Evolutionary conservation across 2,329 filamentous ascomycete genomes (phyloP), one percentile per base, ranked within the genome.

Genomic region (Ceratocystis cacaofunesta): DNA sequence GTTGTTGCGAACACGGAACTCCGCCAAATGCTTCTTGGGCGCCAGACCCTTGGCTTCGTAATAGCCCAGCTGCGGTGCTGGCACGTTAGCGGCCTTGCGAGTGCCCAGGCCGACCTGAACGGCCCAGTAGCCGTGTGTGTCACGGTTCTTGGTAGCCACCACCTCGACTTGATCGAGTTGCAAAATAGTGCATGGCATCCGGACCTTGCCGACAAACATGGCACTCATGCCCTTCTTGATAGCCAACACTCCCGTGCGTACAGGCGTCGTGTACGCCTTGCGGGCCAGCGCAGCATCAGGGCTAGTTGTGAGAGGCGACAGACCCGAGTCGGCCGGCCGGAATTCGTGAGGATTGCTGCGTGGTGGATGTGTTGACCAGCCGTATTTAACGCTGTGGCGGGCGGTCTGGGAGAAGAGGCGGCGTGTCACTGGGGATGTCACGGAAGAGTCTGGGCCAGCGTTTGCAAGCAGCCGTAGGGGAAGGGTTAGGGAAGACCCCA

Each of bases 191-290:
- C 91, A 96, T 22, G 92, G 82, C 67, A 86, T 88, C 69, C 92
- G 86, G 69, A 82, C 82, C 70, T 89, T 88, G 71, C 85, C 83
- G 72, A 91, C 86, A 80, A 88, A 97, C 69, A 96, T 77, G 68
- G 88, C 92, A 55, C 91, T 95, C 89, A 99, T 97, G 75, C 94
- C 94, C 78, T 92, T 92, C 78, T 99, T 99, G 73, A 86, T 82
- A 12, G 88, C 91, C 60, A 99, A 81, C 7, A 90, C 86, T 36
- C 94, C 94, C 1, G 91, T 86, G 32, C 94, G 88, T 52, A 85
- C 71, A 0, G 84, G 84, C 15, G 84, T 82, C 17, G 82, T 84
- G 69, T 77, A 78, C 69, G 79, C 81, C 70, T 79, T 81, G 61
- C 84, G 82, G 75, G 77, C 76, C 67, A 86, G 79, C 5, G 84